Evolutionary conservation across 352 stramenopile species (phyloP).

Genomic region (Phytopythium delawarense): DNA sequence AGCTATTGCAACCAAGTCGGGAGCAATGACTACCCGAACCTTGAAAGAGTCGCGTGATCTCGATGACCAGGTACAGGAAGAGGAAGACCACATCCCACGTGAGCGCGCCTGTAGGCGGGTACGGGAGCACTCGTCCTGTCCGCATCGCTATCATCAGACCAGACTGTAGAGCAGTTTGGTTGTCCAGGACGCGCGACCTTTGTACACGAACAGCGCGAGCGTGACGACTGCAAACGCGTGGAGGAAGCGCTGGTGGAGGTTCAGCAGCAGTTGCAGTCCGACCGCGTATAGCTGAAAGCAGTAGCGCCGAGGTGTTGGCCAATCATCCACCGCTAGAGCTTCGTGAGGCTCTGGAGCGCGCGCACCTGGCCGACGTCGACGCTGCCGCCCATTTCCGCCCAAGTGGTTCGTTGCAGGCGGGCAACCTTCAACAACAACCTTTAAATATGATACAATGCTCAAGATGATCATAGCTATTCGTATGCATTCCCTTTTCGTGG

Average conservation of each 20-base stretch:
- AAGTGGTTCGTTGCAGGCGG: no score
- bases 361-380: not conserved
- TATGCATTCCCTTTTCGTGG: not conserved
- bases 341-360: not conserved
- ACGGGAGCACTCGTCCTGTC: constrained; percentile 43
- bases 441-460: not conserved
- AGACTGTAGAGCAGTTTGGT: not conserved
- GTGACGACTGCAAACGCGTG: constrained; percentile 49
- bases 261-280: constrained; percentile 68
- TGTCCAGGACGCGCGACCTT: constrained; percentile 24
- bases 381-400: not conserved
- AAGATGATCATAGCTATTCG: not conserved
- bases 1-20: no score
- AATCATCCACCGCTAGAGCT: not conserved
- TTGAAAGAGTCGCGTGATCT: constrained; percentile 66
- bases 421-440: not conserved
- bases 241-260: constrained; percentile 62
- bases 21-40: constrained; percentile 5
- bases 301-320: not conserved
- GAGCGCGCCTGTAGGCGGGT: constrained; percentile 42
- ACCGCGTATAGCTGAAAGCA: constrained; percentile 33
- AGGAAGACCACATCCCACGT: constrained; percentile 63
- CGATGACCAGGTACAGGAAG: constrained; percentile 51
- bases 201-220: constrained; percentile 66
- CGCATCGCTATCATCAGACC: not conserved